Conservation (phyloP, 495 filamentous ascomycete genomes). For the Penicillium canescens region DNA sequence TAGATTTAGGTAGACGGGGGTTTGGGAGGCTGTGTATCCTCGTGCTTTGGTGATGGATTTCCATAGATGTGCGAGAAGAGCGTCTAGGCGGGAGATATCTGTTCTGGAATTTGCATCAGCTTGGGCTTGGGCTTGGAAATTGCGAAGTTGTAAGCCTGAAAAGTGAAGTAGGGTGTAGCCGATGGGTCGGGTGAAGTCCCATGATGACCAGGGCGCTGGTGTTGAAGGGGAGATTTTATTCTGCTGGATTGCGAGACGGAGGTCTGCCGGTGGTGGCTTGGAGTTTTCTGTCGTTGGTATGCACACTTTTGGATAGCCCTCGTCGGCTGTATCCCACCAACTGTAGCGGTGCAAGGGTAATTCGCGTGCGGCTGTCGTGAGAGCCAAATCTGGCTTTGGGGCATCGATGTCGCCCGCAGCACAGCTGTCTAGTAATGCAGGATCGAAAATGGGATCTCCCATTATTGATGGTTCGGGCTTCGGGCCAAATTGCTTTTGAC, state of each 20-base stretch:
- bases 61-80: conserved; percentile 35
- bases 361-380: conserved; percentile 11
- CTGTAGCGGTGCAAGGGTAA: conserved; percentile 34
- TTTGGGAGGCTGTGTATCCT: conserved; percentile 12
- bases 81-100: conserved; percentile 32
- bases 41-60: conserved; percentile 28
- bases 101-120: neutral
- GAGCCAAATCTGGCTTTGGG: conserved; percentile 11
- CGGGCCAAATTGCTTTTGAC: conserved; percentile 7
- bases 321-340: conserved; percentile 28
- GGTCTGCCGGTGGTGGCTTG: conserved; percentile 6
- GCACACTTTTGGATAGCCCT: neutral
- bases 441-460: conserved; percentile 25
- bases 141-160: neutral
- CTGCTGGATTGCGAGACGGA: neutral
- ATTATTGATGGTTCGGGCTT: neutral
- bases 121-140: conserved; percentile 18
- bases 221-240: conserved; percentile 12
- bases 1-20: conserved; percentile 25
- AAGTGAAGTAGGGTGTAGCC: conserved; percentile 27
- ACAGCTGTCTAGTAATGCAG: conserved; percentile 22
- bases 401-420: conserved; percentile 34
- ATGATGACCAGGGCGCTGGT: conserved; percentile 28
- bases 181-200: conserved; percentile 20
- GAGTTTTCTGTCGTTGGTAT: conserved; percentile 7